Conservation (phyloP, 768 basidiomycete species). For the Strobilomyces dryophilus region DNA sequence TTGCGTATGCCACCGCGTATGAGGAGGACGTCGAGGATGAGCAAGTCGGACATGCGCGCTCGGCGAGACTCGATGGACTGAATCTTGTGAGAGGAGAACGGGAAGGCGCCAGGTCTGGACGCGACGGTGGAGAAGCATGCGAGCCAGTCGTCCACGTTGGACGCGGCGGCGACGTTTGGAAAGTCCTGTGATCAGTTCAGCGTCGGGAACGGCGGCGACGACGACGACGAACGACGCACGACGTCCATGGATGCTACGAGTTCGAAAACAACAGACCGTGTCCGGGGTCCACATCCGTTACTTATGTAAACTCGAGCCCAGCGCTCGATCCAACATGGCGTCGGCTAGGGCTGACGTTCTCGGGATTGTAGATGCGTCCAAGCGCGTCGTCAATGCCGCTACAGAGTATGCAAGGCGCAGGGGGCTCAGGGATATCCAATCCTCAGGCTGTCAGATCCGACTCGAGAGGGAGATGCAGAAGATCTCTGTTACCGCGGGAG, state of each 20-base stretch:
- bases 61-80: slow-evolving; percentile 63
- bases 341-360: background rate
- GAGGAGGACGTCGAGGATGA: slow-evolving; percentile 75
- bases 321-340: background rate
- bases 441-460: slow-evolving; percentile 5
- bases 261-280: no score
- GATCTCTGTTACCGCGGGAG: background rate
- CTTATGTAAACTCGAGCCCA: no score
- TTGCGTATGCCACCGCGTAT: slow-evolving; percentile 56
- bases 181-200: slow-evolving; percentile 15
- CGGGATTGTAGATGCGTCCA: background rate
- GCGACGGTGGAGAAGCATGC: slow-evolving; percentile 41
- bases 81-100: slow-evolving; percentile 52
- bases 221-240: slow-evolving; percentile 16
- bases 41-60: slow-evolving; percentile 52
- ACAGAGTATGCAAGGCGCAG: slow-evolving; percentile 1
- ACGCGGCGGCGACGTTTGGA: background rate
- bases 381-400: background rate
- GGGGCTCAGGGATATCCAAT: background rate
- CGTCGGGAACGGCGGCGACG: background rate
- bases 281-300: no score
- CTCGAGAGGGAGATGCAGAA: slow-evolving; percentile 13
- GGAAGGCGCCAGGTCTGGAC: slow-evolving; percentile 40
- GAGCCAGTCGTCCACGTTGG: slow-evolving; percentile 24
- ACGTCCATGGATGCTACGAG: slow-evolving; percentile 20